These are phyloP conservation scores for Mycosphaerella arachidis DNA, from an alignment of 2,329 filamentous ascomycete genomes.

Conservation along the genomic window DNA sequence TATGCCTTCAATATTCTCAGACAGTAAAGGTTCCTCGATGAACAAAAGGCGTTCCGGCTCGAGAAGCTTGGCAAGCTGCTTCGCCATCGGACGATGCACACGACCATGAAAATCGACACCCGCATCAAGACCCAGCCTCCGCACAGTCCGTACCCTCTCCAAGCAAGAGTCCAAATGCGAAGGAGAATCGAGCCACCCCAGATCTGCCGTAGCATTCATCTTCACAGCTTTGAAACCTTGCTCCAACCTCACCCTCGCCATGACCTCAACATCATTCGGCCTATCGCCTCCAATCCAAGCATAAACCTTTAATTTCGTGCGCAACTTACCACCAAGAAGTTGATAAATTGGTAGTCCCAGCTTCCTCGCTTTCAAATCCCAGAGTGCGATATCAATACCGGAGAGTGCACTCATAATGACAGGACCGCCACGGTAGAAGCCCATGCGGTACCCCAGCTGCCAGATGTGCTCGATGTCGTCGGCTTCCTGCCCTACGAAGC, in stretches of 20 bases:
- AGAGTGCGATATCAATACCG: slow-evolving; percentile 74
- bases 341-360: slow-evolving; percentile 66
- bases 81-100: slow-evolving; percentile 73
- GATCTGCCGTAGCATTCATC: slow-evolving; percentile 74
- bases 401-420: slow-evolving; percentile 76
- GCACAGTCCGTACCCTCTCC: slow-evolving; percentile 64
- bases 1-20: slow-evolving; percentile 63
- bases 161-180: slow-evolving; percentile 58
- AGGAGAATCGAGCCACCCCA: slow-evolving; percentile 72
- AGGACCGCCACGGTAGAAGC: slow-evolving; percentile 72
- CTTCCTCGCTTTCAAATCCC: slow-evolving; percentile 67
- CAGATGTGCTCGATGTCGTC: slow-evolving; percentile 78
- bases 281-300: slow-evolving; percentile 75
- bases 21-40: slow-evolving; percentile 68
- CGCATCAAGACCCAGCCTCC: slow-evolving; percentile 64
- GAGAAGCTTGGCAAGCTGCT: slow-evolving; percentile 64
- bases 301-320: slow-evolving; percentile 66
- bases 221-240: slow-evolving; percentile 67
- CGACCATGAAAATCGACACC: slow-evolving; percentile 76
- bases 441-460: slow-evolving; percentile 64
- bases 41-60: slow-evolving; percentile 67
- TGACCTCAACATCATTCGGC: slow-evolving; percentile 58
- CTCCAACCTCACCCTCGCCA: slow-evolving; percentile 47
- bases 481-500: slow-evolving; percentile 64
- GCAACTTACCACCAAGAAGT: slow-evolving; percentile 68